Percentiles rank a stretch among this genome's conserved stretches.
phyloP scores from a whole-genome alignment of 306 rosid species.

The barrel medic (Medicago truncatula) region MtrunA17r5.0-ANR NC_053043.1:41519501-41520000 shows the following conservation, averaged over 20 bases:
- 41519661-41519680: constrained; percentile 4
- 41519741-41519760: constrained; percentile 25
- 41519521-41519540: constrained; percentile 22
- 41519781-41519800: background rate
- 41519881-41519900: constrained; percentile 76
- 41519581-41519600: constrained; percentile 31
- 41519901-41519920: constrained; percentile 73
- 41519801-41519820: constrained; percentile 36
- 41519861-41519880: constrained; percentile 55
- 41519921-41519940: constrained; percentile 66
- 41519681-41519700: constrained; percentile 24
- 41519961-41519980: constrained; percentile 67
- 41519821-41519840: constrained; percentile 45
- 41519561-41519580: constrained; percentile 6
- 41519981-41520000: constrained; percentile 80
- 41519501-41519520: background rate
- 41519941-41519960: constrained; percentile 61
- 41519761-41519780: background rate
- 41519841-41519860: constrained; percentile 56
- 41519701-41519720: constrained; percentile 60
- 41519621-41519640: background rate
- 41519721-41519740: background rate
- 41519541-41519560: background rate
- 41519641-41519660: background rate
- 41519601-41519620: background rate